A percentile compares a stretch with the other conserved stretches of the same genome.
Conservation (phyloP, 352 stramenopile genomes). For the Peronosclerospora sorghi region DNA sequence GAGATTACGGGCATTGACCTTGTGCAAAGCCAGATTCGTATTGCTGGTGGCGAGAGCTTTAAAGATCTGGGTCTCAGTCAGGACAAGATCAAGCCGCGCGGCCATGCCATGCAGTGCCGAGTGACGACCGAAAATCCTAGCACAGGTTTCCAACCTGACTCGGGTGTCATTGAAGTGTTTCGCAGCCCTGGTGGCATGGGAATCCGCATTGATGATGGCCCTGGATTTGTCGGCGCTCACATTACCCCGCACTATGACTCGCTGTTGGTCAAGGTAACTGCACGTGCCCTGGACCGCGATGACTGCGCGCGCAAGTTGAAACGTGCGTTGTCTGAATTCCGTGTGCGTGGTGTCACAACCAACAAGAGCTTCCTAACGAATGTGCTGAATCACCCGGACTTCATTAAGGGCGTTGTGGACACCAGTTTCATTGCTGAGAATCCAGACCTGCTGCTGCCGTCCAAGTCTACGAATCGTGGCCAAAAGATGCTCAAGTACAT, state of each 20-base stretch:
- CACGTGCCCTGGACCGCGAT: conserved; percentile 79
- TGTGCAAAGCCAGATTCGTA: conserved; percentile 93
- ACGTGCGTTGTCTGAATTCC: conserved; percentile 92
- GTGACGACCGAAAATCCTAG: conserved; percentile 93
- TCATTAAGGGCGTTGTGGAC: conserved; percentile 88
- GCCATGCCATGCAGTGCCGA: conserved; percentile 95
- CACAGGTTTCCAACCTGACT: conserved; percentile 94
- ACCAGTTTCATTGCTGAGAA: conserved; percentile 96
- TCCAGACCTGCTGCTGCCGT: conserved; percentile 86
- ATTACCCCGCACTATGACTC: conserved; percentile 98
- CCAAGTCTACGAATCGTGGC: conserved; percentile 83
- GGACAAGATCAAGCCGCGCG: conserved; percentile 86
- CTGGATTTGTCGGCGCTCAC: conserved; percentile 91
- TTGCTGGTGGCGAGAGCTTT: conserved; percentile 89
- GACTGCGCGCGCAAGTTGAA: conserved; percentile 90
- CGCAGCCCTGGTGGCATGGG: conserved; percentile 90
- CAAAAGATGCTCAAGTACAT: conserved; percentile 97
- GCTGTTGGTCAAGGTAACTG: conserved; percentile 96
- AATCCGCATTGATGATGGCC: conserved; percentile 92
- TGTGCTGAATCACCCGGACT: conserved; percentile 91
- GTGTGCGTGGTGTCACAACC: conserved; percentile 91
- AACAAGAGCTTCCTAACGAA: conserved; percentile 95
- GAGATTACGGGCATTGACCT: conserved; percentile 93
- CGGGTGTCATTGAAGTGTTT: conserved; percentile 94
- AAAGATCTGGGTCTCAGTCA: conserved; percentile 90